phyloP scores from a whole-genome alignment of 257 asterid species.

The Agastache rugosa region DNA sequence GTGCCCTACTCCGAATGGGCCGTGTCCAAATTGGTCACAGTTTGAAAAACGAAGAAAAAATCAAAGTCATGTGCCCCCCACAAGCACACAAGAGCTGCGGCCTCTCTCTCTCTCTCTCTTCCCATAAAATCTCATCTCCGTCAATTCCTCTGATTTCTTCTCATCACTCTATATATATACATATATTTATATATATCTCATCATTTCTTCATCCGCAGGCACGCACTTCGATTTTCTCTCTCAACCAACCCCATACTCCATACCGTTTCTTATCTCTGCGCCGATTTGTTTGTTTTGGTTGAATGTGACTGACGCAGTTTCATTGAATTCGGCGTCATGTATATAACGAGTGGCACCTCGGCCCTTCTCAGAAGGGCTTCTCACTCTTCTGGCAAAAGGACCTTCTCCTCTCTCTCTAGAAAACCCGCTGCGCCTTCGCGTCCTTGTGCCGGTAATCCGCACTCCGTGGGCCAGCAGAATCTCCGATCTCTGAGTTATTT shows the following conservation, averaged over 20 bases:
- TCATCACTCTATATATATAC: too few relatives aligned
- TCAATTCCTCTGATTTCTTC: slow-evolving; percentile 34
- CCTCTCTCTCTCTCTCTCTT: background rate
- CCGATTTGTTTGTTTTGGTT: slow-evolving; percentile 8
- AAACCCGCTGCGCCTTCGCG: slow-evolving; percentile 36
- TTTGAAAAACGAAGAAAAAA: slow-evolving; percentile 15
- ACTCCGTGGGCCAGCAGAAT: slow-evolving; percentile 37
- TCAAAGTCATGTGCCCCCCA: slow-evolving; percentile 50
- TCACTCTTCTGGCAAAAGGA: slow-evolving; percentile 46
- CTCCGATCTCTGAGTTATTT: slow-evolving; percentile 58
- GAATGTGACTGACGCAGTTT: slow-evolving; percentile 43
- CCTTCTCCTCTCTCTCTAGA: slow-evolving; percentile 49
- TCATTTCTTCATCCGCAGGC: slow-evolving; percentile 43
- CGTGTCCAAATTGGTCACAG: slow-evolving; percentile 40
- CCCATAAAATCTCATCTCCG: slow-evolving; percentile 34
- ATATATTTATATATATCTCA: slow-evolving; percentile 1
- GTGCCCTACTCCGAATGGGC: slow-evolving; percentile 26
- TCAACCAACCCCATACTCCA: slow-evolving; percentile 44
- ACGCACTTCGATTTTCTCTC: slow-evolving; percentile 48
- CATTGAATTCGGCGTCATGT: slow-evolving; percentile 47
- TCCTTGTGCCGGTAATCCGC: slow-evolving; percentile 16
- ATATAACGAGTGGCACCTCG: slow-evolving; percentile 63
- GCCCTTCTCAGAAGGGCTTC: slow-evolving; percentile 64
- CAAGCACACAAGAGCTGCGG: slow-evolving; percentile 45
- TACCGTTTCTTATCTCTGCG: slow-evolving; percentile 40